Evolutionary conservation across 192 early-diverging fungal species (phyloP), one percentile per base, ranked within the genome.

Genomic region (Cetraspora pellucida): DNA sequence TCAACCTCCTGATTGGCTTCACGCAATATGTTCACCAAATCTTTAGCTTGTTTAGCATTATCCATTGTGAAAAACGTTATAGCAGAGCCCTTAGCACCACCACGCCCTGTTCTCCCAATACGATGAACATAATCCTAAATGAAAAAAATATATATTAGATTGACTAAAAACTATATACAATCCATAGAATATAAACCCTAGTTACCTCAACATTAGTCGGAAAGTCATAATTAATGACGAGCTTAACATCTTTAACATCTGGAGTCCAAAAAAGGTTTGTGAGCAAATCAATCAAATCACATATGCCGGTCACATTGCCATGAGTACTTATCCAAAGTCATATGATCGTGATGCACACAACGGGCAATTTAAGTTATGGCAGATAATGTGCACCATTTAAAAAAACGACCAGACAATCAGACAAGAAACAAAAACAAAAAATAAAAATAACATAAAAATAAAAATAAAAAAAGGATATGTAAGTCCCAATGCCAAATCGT

Each of bases 211-310:
- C 88, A 76, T 92, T 97, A 77, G 90, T 89, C 27, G 97, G 97
- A 88, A 96, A 96, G 72, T 96, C 95, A 77, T 93, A 94, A 83
- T 99, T 99, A 85, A 99, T 95, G 17, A 99, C 97, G 82, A 92
- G 94, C 81, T 96, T 96, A 81, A 99, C 95, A 82, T 96, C 93
- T 81, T 95, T 95, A 84, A 94, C 89, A 83, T 94, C 93, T 91
- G 82, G 28, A 77, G 45, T 65, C 28, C 46, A 49, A 79, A 63
- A 77, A 70, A 78, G 81, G 43, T 50, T 78, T 63, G 81, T 78
- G 75, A 83, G 67, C 77, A 81, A 73, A 45, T 69, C 58, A 79
- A 78, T 64, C 54, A 67, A 74, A 61, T 17, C 31, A 67, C 2
- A 50, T 58, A 65, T 37, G 11, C 45, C 17, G 19, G 2, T 25